Evolutionary conservation across 2,329 filamentous ascomycete genomes (phyloP).

Genomic region (Phyllachora maydis): DNA sequence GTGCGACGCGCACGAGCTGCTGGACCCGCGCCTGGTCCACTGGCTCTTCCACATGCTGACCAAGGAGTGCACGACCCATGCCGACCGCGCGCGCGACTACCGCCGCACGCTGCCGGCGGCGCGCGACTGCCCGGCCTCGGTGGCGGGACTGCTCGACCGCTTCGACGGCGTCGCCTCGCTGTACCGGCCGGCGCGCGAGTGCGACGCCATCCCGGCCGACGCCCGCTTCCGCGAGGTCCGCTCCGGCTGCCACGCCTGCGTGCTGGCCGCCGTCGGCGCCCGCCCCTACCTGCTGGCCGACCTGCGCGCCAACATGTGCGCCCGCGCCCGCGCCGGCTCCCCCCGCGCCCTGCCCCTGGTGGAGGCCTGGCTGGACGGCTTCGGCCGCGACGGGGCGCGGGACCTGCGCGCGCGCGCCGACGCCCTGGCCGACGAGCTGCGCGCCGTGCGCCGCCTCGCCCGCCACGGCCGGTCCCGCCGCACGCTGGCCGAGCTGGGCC

Average conservation of each 20-base stretch:
- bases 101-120: conserved; percentile 2
- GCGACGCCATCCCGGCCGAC: not conserved
- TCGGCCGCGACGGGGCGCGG: conserved; percentile 3
- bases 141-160: conserved; percentile 8
- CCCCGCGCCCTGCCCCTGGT: conserved; percentile 18
- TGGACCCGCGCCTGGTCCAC: conserved; percentile 21
- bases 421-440: conserved; percentile 2
- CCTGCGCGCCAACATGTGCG: conserved; percentile 20
- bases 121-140: too few species aligned
- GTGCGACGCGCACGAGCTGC: conserved; percentile 16
- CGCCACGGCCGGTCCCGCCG: too few species aligned
- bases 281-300: conserved; percentile 18
- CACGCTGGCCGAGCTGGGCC: too few species aligned
- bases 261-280: conserved; percentile 25
- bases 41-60: conserved; percentile 19
- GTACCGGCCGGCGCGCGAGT: too few species aligned
- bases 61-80: conserved; percentile 17
- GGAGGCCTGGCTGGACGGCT: conserved; percentile 20
- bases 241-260: conserved; percentile 29
- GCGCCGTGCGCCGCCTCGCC: not conserved
- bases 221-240: conserved; percentile 11
- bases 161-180: conserved; percentile 13
- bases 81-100: conserved; percentile 9
- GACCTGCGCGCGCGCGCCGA: conserved; percentile 2
- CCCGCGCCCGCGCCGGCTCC: conserved; percentile 8